These are phyloP conservation scores for Exophiala oligosperma DNA, from an alignment of 2,329 filamentous ascomycete genomes.

Conservation along the genomic window DNA sequence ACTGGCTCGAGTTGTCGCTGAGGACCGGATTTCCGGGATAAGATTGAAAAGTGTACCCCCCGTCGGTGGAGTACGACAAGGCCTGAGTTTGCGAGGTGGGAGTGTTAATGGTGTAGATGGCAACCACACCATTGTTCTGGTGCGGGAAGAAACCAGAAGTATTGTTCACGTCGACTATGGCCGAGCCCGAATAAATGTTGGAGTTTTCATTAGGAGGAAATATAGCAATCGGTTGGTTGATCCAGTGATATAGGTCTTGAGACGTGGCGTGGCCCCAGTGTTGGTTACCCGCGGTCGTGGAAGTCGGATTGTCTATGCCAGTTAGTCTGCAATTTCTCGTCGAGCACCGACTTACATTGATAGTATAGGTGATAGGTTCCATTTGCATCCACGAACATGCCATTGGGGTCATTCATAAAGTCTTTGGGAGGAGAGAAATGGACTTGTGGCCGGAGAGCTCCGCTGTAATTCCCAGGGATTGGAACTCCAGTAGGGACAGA, in stretches of 20 bases:
- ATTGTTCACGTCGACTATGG: conserved; percentile 63
- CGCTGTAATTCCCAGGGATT: no score
- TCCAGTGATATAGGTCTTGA: conserved; percentile 63
- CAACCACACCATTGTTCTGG: conserved; percentile 62
- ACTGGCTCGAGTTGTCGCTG: conserved; percentile 54
- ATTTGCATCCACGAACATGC: conserved; percentile 59
- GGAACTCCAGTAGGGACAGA: no score
- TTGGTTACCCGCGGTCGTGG: conserved; percentile 55
- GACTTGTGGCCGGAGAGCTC: conserved; percentile 31
- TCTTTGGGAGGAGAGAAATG: conserved; percentile 34
- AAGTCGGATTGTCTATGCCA: conserved; percentile 46
- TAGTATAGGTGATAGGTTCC: conserved; percentile 66
- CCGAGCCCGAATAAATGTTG: conserved; percentile 56
- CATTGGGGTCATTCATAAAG: conserved; percentile 62
- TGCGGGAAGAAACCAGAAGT: conserved; percentile 65
- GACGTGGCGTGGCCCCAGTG: conserved; percentile 69
- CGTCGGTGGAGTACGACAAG: conserved; percentile 63
- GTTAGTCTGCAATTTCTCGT: no score
- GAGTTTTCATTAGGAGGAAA: conserved; percentile 48
- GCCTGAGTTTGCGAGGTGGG: conserved; percentile 53
- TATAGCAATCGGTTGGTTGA: conserved; percentile 64
- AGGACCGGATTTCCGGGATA: conserved; percentile 64
- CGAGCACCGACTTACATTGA: conserved; percentile 42
- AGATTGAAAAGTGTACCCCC: conserved; percentile 61
- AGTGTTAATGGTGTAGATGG: conserved; percentile 54